Base-by-base conservation (phyloP, 2,329 filamentous ascomycete species). In the Gnomoniopsis sp. region DNA sequence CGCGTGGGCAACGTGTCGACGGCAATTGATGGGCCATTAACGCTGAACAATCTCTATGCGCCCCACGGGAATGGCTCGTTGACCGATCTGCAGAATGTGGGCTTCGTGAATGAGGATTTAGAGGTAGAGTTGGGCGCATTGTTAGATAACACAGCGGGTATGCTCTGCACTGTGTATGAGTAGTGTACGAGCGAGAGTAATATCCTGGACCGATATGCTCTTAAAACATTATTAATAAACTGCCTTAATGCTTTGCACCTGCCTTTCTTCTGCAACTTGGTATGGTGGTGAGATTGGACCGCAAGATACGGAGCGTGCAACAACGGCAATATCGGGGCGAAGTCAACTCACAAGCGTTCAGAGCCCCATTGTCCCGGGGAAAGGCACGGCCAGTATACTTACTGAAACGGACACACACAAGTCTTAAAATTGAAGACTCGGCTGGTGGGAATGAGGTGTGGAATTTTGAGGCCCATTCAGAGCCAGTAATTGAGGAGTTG, bases 1-100 rank as follows among this genome's bases (percentile, higher is more conserved):
- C 75, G 79, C 55, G 68, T 47, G n/a, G 43, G 19, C n/a, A 56
- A 56, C 23, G 54, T 56, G 11, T 56, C 54, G 8, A 56, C 54
- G 12, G 48, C 50, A 30, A 12, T 54, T 54, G 17, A 46, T 17
- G 54, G 54, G 22, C n/a, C 54, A 6, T 30, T 56, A 46, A 34
- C 54, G 1, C 38, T n/a, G 2, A 48, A 30, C 43, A 30, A 48
- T 17, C 23, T 34, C 12, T 50, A 56, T 22, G 47, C 43, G 36
- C 53, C 53, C 2, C 6, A 55, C 53, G 54, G 54, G 1, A 56
- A 56, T 30, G 54, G 46, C 30, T 30, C 46, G 8, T 17, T 50
- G 36, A 26, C 30, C n/a, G 49, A 34, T 19, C 23, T 49, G 36
- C 54, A 56, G 33, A 46, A 50, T 26, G 36, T 56, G 1, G 54